Evolutionary conservation across 257 asterid genomes (phyloP), one percentile per base, ranked within the genome.

Genomic region (Scutellaria galericulata): DNA sequence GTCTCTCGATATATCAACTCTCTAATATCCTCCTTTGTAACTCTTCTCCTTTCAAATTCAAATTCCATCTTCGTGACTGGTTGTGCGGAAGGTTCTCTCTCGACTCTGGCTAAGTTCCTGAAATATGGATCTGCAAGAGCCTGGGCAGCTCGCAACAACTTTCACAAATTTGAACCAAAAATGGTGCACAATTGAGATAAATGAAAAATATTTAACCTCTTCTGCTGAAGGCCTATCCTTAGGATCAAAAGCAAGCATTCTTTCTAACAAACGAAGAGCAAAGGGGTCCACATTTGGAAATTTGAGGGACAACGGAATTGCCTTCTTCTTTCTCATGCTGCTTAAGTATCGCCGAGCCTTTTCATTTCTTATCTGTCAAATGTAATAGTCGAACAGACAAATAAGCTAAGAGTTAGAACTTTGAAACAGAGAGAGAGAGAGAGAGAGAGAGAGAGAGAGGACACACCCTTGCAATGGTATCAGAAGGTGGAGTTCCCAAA

Each of bases 61-160:
- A 95, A 95, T 80, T 95, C 99, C 97, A 95, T 88, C 83, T 95
- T 95, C 24, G 97, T 88, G 46, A 95, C 96, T 0, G 98, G 96
- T 59, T 92, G 99, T 50, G 99, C 90, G 15, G 94, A 86, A 74
- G 99, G 99, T 61, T 95, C 99, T 80, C 99, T 88, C 85, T 95
- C 98, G 55, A 92, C 99, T 80, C 88, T 85, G 70, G 98, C 96
- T 84, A 95, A 86, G 88, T 95, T 95, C 79, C 94, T 83, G 83
- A 95, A 95, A 81, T 95, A 94, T 27, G 97, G 97, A 88, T 91
- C 97, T 78, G 98, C 97, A 83, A 94, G 97, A 71, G 98, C 96
- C 98, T 93, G 86, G 86, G 74, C 35, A 80, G 80, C 77, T 56
- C 83, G 24, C 57, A 77, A 79, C 51, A 56, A 42, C 18, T 71